Evolutionary conservation across 2,329 filamentous ascomycete genomes (phyloP).

Genomic region (Botrytis fragariae): DNA sequence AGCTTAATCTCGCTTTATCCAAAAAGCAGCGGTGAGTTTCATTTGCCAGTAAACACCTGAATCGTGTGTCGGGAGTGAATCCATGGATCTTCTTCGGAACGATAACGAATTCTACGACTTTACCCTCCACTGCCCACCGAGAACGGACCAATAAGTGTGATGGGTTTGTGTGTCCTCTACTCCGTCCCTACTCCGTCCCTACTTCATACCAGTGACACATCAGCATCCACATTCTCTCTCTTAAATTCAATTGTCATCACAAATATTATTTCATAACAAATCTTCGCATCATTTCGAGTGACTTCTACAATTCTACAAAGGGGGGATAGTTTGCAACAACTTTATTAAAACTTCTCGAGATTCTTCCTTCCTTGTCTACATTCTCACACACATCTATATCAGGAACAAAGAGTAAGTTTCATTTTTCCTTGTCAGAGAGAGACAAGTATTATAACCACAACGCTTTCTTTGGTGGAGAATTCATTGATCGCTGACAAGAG

Average conservation of each 20-base stretch:
- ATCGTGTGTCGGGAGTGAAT: background rate
- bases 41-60: background rate
- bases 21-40: background rate
- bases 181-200: background rate
- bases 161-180: background rate
- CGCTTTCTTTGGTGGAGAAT: background rate
- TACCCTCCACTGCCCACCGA: background rate
- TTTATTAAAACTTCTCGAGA: background rate
- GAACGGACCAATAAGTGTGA: slow-evolving; percentile 11
- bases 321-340: background rate
- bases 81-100: background rate
- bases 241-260: background rate
- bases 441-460: background rate
- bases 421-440: background rate
- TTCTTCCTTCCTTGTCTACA: background rate
- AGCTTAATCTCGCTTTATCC: background rate
- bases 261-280: background rate
- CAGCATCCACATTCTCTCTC: slow-evolving; percentile 15
- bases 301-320: background rate
- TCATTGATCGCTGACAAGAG: background rate
- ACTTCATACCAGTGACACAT: slow-evolving; percentile 7
- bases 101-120: background rate
- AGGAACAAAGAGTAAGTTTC: slow-evolving; percentile 15
- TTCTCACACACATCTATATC: background rate
- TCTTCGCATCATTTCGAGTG: background rate